phyloP scores from a whole-genome alignment of 202 grass and related monocot species.

The Panicum hallii region DNA sequence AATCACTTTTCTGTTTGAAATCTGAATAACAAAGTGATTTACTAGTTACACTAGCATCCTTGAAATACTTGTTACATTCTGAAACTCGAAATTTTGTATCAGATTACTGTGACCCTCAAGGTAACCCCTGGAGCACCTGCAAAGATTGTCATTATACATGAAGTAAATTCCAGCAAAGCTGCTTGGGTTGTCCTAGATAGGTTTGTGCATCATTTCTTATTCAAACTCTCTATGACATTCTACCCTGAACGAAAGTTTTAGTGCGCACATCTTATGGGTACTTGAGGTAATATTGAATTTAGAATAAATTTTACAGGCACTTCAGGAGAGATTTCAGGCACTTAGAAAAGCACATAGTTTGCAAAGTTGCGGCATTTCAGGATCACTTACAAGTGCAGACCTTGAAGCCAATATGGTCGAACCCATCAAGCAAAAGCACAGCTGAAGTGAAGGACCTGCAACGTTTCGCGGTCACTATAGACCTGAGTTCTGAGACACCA shows the following conservation, averaged over 20 bases:
- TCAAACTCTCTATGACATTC: neutral
- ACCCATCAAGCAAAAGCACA: slow-evolving; percentile 49
- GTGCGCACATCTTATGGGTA: slow-evolving; percentile 11
- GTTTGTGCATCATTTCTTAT: slow-evolving; percentile 45
- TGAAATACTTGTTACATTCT: slow-evolving; percentile 30
- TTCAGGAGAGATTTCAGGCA: slow-evolving; percentile 68
- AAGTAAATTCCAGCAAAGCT: slow-evolving; percentile 66
- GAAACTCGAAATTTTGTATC: slow-evolving; percentile 25
- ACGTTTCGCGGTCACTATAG: slow-evolving; percentile 28
- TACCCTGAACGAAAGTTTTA: slow-evolving; percentile 10
- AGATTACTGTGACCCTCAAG: slow-evolving; percentile 64
- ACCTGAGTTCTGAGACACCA: slow-evolving; percentile 45
- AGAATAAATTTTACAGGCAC: slow-evolving; percentile 51
- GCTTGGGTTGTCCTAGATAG: slow-evolving; percentile 74
- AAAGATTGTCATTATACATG: slow-evolving; percentile 62
- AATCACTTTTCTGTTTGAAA: neutral
- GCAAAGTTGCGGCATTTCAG: slow-evolving; percentile 66
- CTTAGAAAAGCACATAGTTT: slow-evolving; percentile 68
- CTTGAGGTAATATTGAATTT: slow-evolving; percentile 22
- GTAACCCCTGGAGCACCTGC: slow-evolving; percentile 65
- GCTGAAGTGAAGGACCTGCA: slow-evolving; percentile 47
- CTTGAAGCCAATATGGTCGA: slow-evolving; percentile 46
- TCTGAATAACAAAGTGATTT: slow-evolving; percentile 9
- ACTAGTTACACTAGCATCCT: slow-evolving; percentile 6
- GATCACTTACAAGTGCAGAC: slow-evolving; percentile 51